Evolutionary conservation across 345 rosid species (phyloP), one percentile per base, ranked within the genome.

Genomic region (Acer campestre): DNA sequence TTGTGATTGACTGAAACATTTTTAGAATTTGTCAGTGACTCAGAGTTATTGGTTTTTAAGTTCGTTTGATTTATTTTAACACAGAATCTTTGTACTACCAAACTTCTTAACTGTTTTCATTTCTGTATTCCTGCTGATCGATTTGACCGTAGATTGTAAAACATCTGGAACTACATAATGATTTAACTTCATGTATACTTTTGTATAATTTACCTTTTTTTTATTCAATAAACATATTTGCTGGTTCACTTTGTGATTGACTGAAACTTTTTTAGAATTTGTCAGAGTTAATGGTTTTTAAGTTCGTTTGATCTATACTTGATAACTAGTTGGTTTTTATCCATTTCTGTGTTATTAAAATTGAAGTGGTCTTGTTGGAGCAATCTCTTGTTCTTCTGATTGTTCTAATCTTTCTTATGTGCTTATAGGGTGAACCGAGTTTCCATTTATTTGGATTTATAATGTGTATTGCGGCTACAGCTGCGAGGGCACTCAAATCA

Each of bases 401-500:
- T 56, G 14, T 12, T 71, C 9, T 76, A 4, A n/a, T 72, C 42
- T 64, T 75, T 71, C 61, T 74, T 64, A 8, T 55, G 58, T 80
- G 80, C 64, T 40, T 17, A 61, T 74, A 97, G 99, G 88, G 99
- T 71, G 98, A 94, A 80, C 99, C 99, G 14, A 97, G 98, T 86
- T 97, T 94, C 86, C 98, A 97, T 81, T 86, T 97, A 40, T 94
- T 97, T 85, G 99, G 99, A 84, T 97, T 97, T 70, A 84, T 97
- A 67, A 91, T 94, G 90, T 97, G 99, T 68, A 67, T 94, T 61
- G 85, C 94, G 55, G 99, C 99, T 42, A 97, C 99, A 6, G 98
- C 97, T 79, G 97, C 99, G 0, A 88, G 99, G 85, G 99, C 99
- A 67, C 94, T 97, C 63, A 97, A 97, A 80, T 93, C 99, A 35